Percentiles rank a stretch among this genome's conserved stretches.
phyloP scores from a whole-genome alignment of 768 basidiomycete genomes.

The Kwoniella sp. region DNA sequence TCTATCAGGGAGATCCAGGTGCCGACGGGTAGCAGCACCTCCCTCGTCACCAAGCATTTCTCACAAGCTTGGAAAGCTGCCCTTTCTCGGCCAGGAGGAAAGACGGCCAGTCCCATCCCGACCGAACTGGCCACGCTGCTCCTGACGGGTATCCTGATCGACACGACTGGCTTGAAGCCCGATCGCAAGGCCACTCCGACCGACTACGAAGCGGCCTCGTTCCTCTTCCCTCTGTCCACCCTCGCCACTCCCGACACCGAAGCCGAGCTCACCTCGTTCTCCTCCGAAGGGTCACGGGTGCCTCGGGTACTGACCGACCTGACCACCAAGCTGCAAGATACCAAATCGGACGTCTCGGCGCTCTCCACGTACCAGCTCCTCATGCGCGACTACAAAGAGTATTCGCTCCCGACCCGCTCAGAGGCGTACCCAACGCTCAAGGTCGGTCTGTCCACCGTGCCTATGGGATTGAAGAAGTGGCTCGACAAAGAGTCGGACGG shows the following conservation, averaged over 20 bases:
- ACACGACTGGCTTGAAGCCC: slow-evolving; percentile 66
- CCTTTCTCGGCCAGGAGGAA: slow-evolving; percentile 12
- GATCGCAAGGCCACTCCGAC: slow-evolving; percentile 69
- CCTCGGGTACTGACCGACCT: slow-evolving; percentile 47
- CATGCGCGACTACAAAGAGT: slow-evolving; percentile 93
- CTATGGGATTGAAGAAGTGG: slow-evolving; percentile 63
- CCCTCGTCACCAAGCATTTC: slow-evolving; percentile 60
- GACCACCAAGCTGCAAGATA: slow-evolving; percentile 54
- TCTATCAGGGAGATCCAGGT: slow-evolving; percentile 62
- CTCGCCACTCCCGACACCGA: slow-evolving; percentile 9
- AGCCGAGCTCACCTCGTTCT: background rate
- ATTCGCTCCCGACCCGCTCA: slow-evolving; percentile 57
- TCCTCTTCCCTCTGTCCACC: slow-evolving; percentile 62
- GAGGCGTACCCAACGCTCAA: slow-evolving; percentile 53
- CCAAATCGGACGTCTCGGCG: slow-evolving; percentile 67
- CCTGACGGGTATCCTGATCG: slow-evolving; percentile 74
- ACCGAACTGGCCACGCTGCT: slow-evolving; percentile 71
- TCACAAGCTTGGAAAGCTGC: slow-evolving; percentile 40
- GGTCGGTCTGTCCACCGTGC: slow-evolving; percentile 79
- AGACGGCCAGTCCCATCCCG: slow-evolving; percentile 51
- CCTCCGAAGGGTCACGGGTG: slow-evolving; percentile 1
- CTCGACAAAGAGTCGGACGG: slow-evolving; percentile 51
- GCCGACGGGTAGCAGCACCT: slow-evolving; percentile 71
- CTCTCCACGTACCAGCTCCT: slow-evolving; percentile 72
- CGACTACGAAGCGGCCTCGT: slow-evolving; percentile 64